Evolutionary conservation across 371 early-diverging fungal species (phyloP).

Genomic region (Homolaphlyctis polyrhiza): DNA sequence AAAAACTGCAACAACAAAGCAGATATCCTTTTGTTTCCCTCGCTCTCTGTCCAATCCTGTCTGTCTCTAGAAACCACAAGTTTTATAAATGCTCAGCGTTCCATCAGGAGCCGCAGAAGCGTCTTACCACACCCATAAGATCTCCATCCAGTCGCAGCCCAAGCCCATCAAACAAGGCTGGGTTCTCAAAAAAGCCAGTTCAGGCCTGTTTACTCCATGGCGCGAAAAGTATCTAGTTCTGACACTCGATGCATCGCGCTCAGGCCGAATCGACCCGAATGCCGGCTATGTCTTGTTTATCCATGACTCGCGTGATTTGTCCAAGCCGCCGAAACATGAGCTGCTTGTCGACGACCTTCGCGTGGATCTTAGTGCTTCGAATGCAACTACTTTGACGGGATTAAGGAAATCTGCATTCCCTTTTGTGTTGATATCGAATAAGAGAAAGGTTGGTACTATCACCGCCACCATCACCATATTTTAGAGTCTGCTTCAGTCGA

Average conservation of each 20-base stretch:
- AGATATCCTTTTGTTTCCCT: neutral
- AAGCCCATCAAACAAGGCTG: conserved; percentile 38
- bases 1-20: no score
- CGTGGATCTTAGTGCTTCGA: conserved; percentile 14
- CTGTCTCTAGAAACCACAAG: neutral
- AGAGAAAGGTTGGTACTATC: conserved; percentile 26
- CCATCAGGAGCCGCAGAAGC: neutral
- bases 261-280: neutral
- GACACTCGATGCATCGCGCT: neutral
- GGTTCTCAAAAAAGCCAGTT: conserved; percentile 37
- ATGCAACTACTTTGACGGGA: conserved; percentile 2
- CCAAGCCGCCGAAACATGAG: conserved; percentile 35
- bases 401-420: conserved; percentile 22
- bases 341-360: conserved; percentile 22
- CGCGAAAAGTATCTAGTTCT: conserved; percentile 37
- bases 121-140: neutral
- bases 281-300: conserved; percentile 16
- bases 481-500: no score
- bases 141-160: neutral
- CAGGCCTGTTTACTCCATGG: conserved; percentile 37
- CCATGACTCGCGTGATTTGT: conserved; percentile 35
- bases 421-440: conserved; percentile 25
- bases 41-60: neutral
- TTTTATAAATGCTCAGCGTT: neutral
- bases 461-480: no score